A percentile compares a stretch with the other conserved stretches of the same genome.
Evolutionary conservation across 2,329 filamentous ascomycete genomes (phyloP).

Genomic region (Fusarium sp.): DNA sequence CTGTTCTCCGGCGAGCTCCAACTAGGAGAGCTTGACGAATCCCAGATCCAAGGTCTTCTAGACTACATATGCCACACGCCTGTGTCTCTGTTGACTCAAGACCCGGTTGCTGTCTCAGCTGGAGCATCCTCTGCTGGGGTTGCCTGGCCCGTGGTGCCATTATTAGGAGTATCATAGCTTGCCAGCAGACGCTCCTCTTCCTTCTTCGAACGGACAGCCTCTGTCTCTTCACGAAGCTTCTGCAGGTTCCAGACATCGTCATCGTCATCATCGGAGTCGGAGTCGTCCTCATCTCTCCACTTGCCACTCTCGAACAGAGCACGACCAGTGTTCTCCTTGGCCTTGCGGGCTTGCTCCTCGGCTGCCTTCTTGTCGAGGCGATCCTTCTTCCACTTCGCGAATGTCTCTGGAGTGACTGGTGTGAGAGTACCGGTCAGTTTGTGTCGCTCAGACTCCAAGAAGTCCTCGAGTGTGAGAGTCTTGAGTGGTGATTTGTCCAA

Average conservation of each 20-base stretch:
- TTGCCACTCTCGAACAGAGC: conserved; percentile 97
- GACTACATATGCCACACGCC: conserved; percentile 33
- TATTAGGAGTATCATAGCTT: conserved; percentile 41
- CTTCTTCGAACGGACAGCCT: conserved; percentile 75
- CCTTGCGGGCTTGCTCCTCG: conserved; percentile 86
- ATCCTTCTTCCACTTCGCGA: conserved; percentile 97
- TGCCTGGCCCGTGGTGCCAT: conserved; percentile 17
- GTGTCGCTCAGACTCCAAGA: conserved; percentile 94
- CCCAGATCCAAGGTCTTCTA: conserved; percentile 37
- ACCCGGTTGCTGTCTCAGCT: conserved; percentile 34
- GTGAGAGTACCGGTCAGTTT: conserved; percentile 92
- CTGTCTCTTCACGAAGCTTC: conserved; percentile 85
- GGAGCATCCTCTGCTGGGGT: conserved; percentile 29
- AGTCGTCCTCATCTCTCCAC: conserved; percentile 77
- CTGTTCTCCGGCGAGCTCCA: conserved; percentile 37
- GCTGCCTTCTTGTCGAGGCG: conserved; percentile 94
- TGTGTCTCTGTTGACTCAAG: conserved; percentile 31
- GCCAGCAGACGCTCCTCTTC: conserved; percentile 74
- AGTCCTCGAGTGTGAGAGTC: conserved; percentile 95
- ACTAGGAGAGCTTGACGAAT: conserved; percentile 36
- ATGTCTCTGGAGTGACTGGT: conserved; percentile 90
- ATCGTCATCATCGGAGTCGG: conserved; percentile 68
- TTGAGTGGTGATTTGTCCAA: conserved; percentile 95
- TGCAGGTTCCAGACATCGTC: conserved; percentile 79
- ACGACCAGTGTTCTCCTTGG: conserved; percentile 95